Evolutionary conservation across 192 early-diverging fungal genomes (phyloP).

Genomic region (Geranomyces variabilis): DNA sequence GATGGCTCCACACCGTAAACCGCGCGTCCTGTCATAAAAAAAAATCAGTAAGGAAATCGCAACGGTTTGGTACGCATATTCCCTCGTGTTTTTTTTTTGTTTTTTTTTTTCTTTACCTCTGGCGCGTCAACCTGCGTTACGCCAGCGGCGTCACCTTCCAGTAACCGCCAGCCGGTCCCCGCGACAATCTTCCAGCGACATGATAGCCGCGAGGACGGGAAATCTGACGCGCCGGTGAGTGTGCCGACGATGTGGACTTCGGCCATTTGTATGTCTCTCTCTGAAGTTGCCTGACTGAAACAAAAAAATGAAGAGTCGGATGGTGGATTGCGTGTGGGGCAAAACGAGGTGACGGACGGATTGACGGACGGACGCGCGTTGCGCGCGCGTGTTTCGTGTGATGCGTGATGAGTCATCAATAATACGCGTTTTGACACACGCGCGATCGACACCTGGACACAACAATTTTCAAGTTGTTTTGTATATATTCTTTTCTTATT

Average conservation of each 20-base stretch:
- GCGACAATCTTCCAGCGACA: constrained; percentile 49
- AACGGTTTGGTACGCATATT: neutral
- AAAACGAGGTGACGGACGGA: too few relatives aligned
- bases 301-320: too few relatives aligned
- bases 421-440: too few relatives aligned
- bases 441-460: too few relatives aligned
- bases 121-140: constrained; percentile 58
- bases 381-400: too few relatives aligned
- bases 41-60: neutral
- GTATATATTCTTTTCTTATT: too few relatives aligned
- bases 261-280: constrained; percentile 53
- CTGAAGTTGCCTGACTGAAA: too few relatives aligned
- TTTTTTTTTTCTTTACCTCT: constrained; percentile 5
- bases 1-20: constrained; percentile 57
- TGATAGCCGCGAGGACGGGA: constrained; percentile 45
- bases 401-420: too few relatives aligned
- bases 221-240: constrained; percentile 50
- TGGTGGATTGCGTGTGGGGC: too few relatives aligned
- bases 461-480: too few relatives aligned
- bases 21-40: constrained; percentile 40
- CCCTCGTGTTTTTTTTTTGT: too few relatives aligned
- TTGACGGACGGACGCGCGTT: too few relatives aligned
- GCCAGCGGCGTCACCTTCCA: constrained; percentile 50
- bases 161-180: constrained; percentile 49
- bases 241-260: constrained; percentile 55